A percentile compares a stretch with the other conserved stretches of the same genome.
phyloP scores from a whole-genome alignment of 1,284 basidiomycete species.

The Meripilus lineatus region DNA sequence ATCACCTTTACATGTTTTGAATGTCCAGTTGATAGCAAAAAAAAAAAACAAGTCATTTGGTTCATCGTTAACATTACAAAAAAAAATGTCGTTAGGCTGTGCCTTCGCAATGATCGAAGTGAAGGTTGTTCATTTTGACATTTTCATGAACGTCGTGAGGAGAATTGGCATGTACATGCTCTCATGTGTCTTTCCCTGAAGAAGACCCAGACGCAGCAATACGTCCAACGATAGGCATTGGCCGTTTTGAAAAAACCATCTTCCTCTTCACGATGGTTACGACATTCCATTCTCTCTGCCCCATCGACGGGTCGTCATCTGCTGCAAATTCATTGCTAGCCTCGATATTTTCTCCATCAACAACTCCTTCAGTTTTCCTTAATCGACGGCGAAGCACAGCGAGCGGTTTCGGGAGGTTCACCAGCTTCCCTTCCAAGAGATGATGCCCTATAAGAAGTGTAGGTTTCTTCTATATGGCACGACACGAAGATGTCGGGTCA shows the following conservation, averaged over 20 bases:
- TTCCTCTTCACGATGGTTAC: constrained; percentile 68
- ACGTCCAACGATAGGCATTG: constrained; percentile 54
- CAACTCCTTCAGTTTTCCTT: background rate
- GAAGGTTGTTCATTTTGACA: too few species aligned
- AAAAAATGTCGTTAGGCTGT: background rate
- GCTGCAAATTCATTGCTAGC: background rate
- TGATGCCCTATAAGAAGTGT: constrained; percentile 84
- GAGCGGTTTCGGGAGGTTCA: constrained; percentile 70
- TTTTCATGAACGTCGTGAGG: too few species aligned
- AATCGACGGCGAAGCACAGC: constrained; percentile 53
- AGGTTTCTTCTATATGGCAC: constrained; percentile 50
- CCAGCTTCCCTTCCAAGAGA: constrained; percentile 83
- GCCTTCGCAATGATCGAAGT: background rate
- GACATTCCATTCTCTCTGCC: constrained; percentile 40
- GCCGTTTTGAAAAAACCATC: constrained; percentile 72
- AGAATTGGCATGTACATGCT: background rate
- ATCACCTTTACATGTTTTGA: constrained; percentile 10
- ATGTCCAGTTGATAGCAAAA: background rate
- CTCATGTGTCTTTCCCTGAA: background rate
- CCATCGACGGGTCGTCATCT: constrained; percentile 14
- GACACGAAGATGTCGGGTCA: background rate
- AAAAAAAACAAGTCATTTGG: background rate
- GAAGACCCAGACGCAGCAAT: background rate
- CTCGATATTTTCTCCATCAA: constrained; percentile 7
- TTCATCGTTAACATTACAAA: background rate